A percentile compares a stretch with the other conserved stretches of the same genome.
Conservation (phyloP, 805 yeast species). For the Cyberlindnera meyerae region DNA sequence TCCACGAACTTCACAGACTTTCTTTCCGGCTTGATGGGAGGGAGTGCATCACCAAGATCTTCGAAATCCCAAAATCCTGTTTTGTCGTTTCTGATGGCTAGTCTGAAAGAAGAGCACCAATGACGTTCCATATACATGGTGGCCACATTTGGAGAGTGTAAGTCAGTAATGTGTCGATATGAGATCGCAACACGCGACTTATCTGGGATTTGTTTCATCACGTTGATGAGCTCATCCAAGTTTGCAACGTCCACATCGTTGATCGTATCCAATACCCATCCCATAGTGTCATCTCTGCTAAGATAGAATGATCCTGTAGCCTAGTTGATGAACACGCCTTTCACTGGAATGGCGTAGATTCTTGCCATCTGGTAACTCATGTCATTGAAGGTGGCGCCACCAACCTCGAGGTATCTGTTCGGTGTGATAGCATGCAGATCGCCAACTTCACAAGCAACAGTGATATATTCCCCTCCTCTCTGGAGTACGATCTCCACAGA, state of each 20-base stretch:
- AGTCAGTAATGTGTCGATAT: slow-evolving; percentile 74
- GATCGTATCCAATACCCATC: slow-evolving; percentile 78
- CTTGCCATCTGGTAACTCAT: slow-evolving; percentile 88
- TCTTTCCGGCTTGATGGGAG: slow-evolving; percentile 47
- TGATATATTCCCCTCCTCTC: slow-evolving; percentile 64
- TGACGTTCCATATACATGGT: slow-evolving; percentile 76
- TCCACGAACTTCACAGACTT: slow-evolving; percentile 67
- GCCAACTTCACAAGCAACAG: slow-evolving; percentile 51
- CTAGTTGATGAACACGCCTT: slow-evolving; percentile 75
- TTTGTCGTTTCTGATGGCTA: slow-evolving; percentile 58
- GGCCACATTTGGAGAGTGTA: slow-evolving; percentile 67
- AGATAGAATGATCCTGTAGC: slow-evolving; percentile 74
- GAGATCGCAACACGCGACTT: slow-evolving; percentile 62
- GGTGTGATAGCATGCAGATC: slow-evolving; percentile 84
- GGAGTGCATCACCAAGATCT: slow-evolving; percentile 50
- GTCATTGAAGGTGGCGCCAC: slow-evolving; percentile 84
- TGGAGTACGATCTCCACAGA: slow-evolving; percentile 54
- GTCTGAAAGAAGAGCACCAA: slow-evolving; percentile 69
- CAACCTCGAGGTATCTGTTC: slow-evolving; percentile 69
- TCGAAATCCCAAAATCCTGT: slow-evolving; percentile 57
- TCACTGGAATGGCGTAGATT: slow-evolving; percentile 74
- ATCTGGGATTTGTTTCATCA: slow-evolving; percentile 76
- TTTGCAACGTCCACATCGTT: slow-evolving; percentile 73
- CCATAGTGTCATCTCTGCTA: slow-evolving; percentile 53
- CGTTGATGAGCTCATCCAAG: slow-evolving; percentile 70